Percentiles rank a stretch among this genome's conserved stretches.
Conservation (phyloP, 192 early-diverging fungal species). For the Coemansia sp. region DNA sequence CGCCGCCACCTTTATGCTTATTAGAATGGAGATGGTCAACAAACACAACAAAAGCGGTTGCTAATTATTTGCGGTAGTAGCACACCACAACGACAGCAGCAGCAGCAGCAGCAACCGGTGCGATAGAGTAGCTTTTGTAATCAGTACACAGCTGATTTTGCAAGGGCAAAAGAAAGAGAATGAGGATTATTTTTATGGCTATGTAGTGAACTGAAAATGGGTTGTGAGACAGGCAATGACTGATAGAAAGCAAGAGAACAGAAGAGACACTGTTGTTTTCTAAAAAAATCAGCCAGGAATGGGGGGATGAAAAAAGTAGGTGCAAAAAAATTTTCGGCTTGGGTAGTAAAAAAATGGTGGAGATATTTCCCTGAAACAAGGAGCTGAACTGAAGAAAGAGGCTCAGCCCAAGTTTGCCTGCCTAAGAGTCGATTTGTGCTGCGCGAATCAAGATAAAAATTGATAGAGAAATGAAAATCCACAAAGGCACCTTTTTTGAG, state of each 20-base stretch:
- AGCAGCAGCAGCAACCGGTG: neutral
- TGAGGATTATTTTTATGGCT: neutral
- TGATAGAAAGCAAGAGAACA: neutral
- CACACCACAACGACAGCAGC: neutral
- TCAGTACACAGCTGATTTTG: neutral
- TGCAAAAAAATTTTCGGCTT: neutral
- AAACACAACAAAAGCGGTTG: neutral
- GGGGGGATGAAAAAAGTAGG: neutral
- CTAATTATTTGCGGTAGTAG: slow-evolving; percentile 7
- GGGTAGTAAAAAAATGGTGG: neutral
- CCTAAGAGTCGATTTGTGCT: neutral
- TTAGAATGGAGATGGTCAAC: neutral
- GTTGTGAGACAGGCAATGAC: neutral
- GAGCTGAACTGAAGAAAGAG: slow-evolving; percentile 1
- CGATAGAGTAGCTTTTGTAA: neutral
- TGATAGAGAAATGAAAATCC: slow-evolving; percentile 19
- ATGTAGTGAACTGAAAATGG: neutral
- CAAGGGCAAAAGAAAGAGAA: neutral
- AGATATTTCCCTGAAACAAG: neutral
- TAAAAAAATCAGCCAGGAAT: neutral
- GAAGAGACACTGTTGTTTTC: slow-evolving; percentile 1
- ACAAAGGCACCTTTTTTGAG: slow-evolving; percentile 8
- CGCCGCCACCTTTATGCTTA: neutral
- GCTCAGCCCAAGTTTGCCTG: neutral
- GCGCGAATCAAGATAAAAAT: neutral